Base-by-base conservation (phyloP, 2,329 filamentous ascomycete species). In the Pseudophaeomoniella oleicola region DNA sequence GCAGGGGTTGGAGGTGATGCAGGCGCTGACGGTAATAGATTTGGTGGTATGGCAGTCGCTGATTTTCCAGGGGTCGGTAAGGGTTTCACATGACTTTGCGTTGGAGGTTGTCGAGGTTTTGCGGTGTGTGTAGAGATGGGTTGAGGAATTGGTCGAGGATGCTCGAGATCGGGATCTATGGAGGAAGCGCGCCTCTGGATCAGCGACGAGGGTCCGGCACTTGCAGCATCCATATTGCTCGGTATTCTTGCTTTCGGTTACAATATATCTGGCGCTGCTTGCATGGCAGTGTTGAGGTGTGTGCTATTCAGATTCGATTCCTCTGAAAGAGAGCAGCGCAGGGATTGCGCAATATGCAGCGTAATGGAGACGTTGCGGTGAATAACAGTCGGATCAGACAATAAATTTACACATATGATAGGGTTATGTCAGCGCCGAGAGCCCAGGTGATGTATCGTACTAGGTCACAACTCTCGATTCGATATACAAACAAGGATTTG, bases 1-100 rank as follows among this genome's bases (percentile, higher is more conserved):
- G 75, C 75, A 9, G 75, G 75, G n/a, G 75, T 79, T 12, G 75
- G 75, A 44, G 75, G 75, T 34, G 74, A 78, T 10, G 74, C 71
- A 14, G 75, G 74, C 37, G 74, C 72, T 4, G 75, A 78, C 13
- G 73, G 72, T 5, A 76, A 63, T n/a, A 75, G 66, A 46, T 67
- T 75, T 43, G 71, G 64, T 19, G 72, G 69, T 42, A 76, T 67
- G 14, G 59, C 62, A 27, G 68, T 57, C 42, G 62, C 51, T 19
- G 69, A 60, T 43, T 67, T 69, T 29, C 62, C 66, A 39, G 66
- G 64, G 14, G 68, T 66, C 39, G 64, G 62, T 36, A 70, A 64
- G 19, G 52, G 50, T 42, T 52, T 56, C 17, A 56, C 52, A 36
- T 55, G 53, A 29, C 42, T 36, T 39, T 49, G 50, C 30, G 55